Conservation (phyloP, 805 yeast species). For the Cyberlindnera euphorbiae region DNA sequence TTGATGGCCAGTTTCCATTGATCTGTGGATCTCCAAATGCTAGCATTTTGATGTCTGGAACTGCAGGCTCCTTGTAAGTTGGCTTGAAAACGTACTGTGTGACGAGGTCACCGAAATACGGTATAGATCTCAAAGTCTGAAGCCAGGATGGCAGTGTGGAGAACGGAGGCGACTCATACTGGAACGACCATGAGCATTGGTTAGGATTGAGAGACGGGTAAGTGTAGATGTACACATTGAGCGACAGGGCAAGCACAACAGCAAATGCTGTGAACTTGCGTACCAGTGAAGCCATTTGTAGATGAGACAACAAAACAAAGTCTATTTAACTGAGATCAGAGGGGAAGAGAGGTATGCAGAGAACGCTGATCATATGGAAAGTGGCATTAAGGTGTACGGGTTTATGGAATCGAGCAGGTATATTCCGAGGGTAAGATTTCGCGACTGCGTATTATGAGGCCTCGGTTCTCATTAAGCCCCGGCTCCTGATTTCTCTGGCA, state of each 20-base stretch:
- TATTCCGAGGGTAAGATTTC: too few relatives aligned
- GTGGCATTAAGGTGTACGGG: too few relatives aligned
- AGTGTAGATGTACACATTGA: slow-evolving; percentile 65
- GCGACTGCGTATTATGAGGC: too few relatives aligned
- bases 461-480: too few relatives aligned
- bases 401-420: too few relatives aligned
- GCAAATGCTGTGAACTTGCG: slow-evolving; percentile 23
- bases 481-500: too few relatives aligned
- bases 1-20: slow-evolving; percentile 75
- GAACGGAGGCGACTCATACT: slow-evolving; percentile 14
- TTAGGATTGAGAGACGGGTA: slow-evolving; percentile 61
- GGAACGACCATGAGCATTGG: slow-evolving; percentile 56
- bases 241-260: slow-evolving; percentile 33
- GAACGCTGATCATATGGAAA: too few relatives aligned
- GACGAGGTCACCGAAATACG: slow-evolving; percentile 21
- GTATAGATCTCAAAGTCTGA: slow-evolving; percentile 9
- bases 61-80: slow-evolving; percentile 9
- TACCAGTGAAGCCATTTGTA: slow-evolving; percentile 16
- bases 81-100: slow-evolving; percentile 27
- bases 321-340: too few relatives aligned
- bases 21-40: slow-evolving; percentile 98
- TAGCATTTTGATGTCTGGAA: slow-evolving; percentile 53
- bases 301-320: too few relatives aligned
- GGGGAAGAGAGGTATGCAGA: too few relatives aligned
- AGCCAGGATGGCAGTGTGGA: slow-evolving; percentile 7